A percentile compares a stretch with the other conserved stretches of the same genome.
These are phyloP conservation scores for Aspergillus piperis DNA, from an alignment of 2,329 filamentous ascomycete genomes.

Conservation along the genomic window DNA sequence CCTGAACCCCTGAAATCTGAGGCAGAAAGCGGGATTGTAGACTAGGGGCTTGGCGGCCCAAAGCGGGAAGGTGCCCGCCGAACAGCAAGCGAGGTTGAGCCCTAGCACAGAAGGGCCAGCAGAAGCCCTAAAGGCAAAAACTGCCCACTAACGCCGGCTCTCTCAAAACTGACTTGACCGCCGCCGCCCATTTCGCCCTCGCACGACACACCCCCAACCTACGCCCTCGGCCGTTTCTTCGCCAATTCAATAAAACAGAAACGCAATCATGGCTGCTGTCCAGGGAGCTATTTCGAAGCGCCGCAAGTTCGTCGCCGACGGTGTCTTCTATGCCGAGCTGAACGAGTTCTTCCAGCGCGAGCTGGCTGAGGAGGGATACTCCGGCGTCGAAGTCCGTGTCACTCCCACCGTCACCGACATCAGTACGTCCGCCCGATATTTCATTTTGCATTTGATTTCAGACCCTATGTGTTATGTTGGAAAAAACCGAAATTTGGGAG, in stretches of 20 bases:
- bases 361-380: constrained; percentile 99
- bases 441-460: constrained; percentile 19
- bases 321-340: constrained; percentile 99
- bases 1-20: background rate
- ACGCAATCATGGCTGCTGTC: constrained; percentile 52
- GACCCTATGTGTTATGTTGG: background rate
- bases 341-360: constrained; percentile 99
- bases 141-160: constrained; percentile 43
- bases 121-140: constrained; percentile 36
- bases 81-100: constrained; percentile 43
- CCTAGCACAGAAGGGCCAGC: constrained; percentile 39
- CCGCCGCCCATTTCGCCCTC: constrained; percentile 31
- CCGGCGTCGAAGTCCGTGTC: constrained; percentile 98
- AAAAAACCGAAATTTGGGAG: constrained; percentile 15
- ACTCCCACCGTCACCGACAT: constrained; percentile 99
- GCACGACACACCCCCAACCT: constrained; percentile 31
- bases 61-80: constrained; percentile 25
- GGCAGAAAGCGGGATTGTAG: constrained; percentile 7
- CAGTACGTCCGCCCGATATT: constrained; percentile 55
- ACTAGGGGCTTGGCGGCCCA: constrained; percentile 18
- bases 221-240: constrained; percentile 38
- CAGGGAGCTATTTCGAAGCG: constrained; percentile 56
- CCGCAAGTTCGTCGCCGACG: constrained; percentile 84
- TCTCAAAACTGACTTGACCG: constrained; percentile 36
- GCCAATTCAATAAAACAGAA: constrained; percentile 38